These are phyloP conservation scores for Podospora conica DNA, from an alignment of 495 filamentous ascomycete species.

Conservation along the genomic window DNA sequence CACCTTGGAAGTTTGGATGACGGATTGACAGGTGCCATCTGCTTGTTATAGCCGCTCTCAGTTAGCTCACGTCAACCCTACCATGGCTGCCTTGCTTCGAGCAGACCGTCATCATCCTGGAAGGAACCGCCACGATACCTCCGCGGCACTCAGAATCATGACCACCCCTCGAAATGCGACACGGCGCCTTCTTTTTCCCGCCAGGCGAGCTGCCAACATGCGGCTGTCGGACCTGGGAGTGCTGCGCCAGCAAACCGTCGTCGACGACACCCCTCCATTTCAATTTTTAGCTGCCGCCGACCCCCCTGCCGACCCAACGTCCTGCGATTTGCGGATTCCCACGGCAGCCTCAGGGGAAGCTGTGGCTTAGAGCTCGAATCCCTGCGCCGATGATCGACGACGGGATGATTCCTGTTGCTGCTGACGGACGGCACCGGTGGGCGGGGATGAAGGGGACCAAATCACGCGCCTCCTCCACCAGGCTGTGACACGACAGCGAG, in stretches of 20 bases:
- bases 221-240: neutral
- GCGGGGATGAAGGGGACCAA: neutral
- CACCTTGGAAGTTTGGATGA: neutral
- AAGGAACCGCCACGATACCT: neutral
- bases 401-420: neutral
- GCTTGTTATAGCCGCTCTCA: neutral
- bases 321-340: constrained; percentile 6
- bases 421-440: neutral
- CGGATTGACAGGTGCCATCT: neutral
- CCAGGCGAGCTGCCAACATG: neutral
- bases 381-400: constrained; percentile 7
- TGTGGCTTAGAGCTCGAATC: constrained; percentile 6
- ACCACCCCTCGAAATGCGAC: neutral
- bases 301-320: constrained; percentile 1
- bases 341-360: neutral
- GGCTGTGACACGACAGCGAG: neutral
- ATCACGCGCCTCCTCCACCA: neutral
- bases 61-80: neutral
- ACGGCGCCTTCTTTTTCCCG: neutral
- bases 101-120: neutral
- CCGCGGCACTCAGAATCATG: neutral
- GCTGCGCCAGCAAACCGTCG: neutral
- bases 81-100: neutral
- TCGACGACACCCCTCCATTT: constrained; percentile 5
- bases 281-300: constrained; percentile 13